phyloP scores from a whole-genome alignment of 345 rosid genomes.

The Carallia brachiata region DNA sequence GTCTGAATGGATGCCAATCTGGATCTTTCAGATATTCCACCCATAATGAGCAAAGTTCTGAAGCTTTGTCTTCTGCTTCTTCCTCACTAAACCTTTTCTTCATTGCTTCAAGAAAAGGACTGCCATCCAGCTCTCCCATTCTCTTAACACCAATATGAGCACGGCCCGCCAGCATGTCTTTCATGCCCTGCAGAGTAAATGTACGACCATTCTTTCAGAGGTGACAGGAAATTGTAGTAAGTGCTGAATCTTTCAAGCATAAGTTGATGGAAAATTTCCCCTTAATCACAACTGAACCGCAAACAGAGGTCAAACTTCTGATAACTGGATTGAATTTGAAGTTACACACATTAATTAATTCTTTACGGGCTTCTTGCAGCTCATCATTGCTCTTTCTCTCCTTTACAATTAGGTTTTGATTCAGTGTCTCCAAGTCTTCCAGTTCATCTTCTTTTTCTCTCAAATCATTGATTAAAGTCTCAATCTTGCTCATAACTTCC shows the following conservation, averaged over 20 bases:
- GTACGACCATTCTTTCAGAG: conserved; percentile 16
- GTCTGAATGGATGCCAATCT: conserved; percentile 90
- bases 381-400: conserved; percentile 88
- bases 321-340: conserved; percentile 3
- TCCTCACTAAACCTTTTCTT: conserved; percentile 58
- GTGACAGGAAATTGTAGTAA: background rate
- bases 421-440: conserved; percentile 60
- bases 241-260: conserved; percentile 1
- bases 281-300: background rate
- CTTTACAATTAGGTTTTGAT: conserved; percentile 74
- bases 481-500: conserved; percentile 64
- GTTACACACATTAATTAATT: conserved; percentile 63
- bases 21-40: conserved; percentile 91
- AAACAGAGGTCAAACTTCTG: background rate
- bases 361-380: conserved; percentile 91
- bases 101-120: conserved; percentile 82
- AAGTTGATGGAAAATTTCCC: conserved; percentile 9
- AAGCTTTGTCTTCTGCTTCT: conserved; percentile 72
- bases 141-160: conserved; percentile 72
- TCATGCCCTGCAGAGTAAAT: conserved; percentile 48
- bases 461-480: conserved; percentile 52
- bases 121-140: conserved; percentile 89
- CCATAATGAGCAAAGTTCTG: conserved; percentile 83
- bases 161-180: conserved; percentile 39
- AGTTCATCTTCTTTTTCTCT: conserved; percentile 86